Evolutionary conservation across 352 stramenopile species (phyloP), one percentile per base, ranked within the genome.

Genomic region (Pythium folliculosum): DNA sequence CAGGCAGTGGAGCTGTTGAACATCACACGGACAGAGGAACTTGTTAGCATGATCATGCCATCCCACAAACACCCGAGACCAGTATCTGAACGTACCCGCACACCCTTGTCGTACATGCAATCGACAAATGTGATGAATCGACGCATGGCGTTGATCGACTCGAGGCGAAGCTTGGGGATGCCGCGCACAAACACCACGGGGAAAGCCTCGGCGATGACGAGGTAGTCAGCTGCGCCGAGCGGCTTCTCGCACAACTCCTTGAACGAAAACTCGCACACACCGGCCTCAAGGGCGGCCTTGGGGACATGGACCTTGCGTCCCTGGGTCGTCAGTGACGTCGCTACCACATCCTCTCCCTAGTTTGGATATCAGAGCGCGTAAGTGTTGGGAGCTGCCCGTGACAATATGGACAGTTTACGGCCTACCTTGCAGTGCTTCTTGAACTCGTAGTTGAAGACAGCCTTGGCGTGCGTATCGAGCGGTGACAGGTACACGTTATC

Each of bases 81-180:
- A 57, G 59, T 49, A 27, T n/a, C 59, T 16, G 16, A 53, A 81
- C 84, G 30, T 72, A 94, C 82, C 66, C 76, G 72, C 4, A 92
- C 83, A 60, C 79, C 77, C 44, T 82, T 87, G 72, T 99, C 96
- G 74, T 99, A 99, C 78, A 99, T 89, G 77, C 98, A 97, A 80
- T 99, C 97, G 64, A 99, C 86, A 53, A 99, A 93, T 14, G 96
- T 99, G 72, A 99, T 99, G 73, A 99, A 99, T 58, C 97, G 90
- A 56, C 97, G 88, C 67, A 92, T 86, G 69, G 82, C 71, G 75
- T 99, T 97, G 60, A 98, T 91, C 61, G 87, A 80, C n/a, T 94
- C 77, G 13, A 97, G 71, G 17, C 83, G 87, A 17, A 98, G 77
- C 21, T 79, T 60, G 8, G 96, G 96, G 65, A 99, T 94, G 60